Evolutionary conservation across 2,329 filamentous ascomycete genomes (phyloP), one percentile per base, ranked within the genome.

Genomic region (Sporothrix sp.): DNA sequence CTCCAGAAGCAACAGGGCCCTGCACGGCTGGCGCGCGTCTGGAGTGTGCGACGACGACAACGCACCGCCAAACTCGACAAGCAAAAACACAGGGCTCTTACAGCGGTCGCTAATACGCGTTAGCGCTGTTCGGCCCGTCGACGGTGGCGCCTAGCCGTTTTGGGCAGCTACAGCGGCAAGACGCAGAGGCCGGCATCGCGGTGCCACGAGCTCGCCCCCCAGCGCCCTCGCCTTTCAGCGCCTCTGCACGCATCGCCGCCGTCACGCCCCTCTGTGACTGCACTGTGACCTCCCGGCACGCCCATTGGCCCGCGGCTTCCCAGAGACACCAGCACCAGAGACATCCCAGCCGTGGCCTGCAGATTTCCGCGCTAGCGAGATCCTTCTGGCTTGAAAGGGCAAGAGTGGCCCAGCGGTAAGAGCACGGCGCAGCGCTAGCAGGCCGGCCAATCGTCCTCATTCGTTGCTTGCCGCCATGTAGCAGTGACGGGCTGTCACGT

Each of bases 381-480:
- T 50, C 44, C 35, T 47, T 40, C 39, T 37, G 47, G 23, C 27
- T 27, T 21, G 4, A 20, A 32, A 33, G 40, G 25, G 25, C 25
- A 28, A 10, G 6, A 6, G 25, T 6, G 10, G 25, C 6, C 6
- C 6, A 28, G 25, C 6, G 25, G 25, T n/a, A n/a, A n/a, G n/a
- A 10, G 25, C 25, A 28, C 6, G 21, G 14, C 9, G 35, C 48
- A 32, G 37, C 46, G 50, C 50, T 42, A 51, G 28, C 43, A 28
- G 14, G 47, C 46, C 43, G 32, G 44, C 51, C 48, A 53, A 50
- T 49, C 18, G 37, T 35, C 43, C 30, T 48, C 38, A 50, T 53
- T 53, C 38, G 52, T 45, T 51, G 52, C 47, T 53, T 53, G 48
- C 51, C 51, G 51, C 51, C 51, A 38, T 16, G 25, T 28, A 5